Percentiles rank a stretch among this genome's conserved stretches.
Conservation (phyloP, 202 grass and related monocot genomes). For the Elaeis oleifera region DNA sequence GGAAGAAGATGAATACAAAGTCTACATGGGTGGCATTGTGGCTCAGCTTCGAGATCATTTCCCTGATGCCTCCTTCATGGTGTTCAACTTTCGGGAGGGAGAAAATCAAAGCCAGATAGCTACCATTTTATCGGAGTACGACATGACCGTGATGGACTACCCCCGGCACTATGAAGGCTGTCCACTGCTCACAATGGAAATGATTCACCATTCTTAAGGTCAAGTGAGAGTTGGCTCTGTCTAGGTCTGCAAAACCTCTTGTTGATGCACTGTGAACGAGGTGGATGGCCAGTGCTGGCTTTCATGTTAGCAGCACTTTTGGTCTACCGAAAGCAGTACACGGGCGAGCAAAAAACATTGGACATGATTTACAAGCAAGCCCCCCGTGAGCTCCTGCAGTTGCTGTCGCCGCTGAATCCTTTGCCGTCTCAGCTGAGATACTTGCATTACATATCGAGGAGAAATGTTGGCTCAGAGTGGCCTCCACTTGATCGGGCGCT, state of each 20-base stretch:
- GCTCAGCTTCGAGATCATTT: conserved; percentile 71
- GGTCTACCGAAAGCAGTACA: conserved; percentile 82
- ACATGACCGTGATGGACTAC: conserved; percentile 96
- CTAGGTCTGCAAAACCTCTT: conserved; percentile 77
- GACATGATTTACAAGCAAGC: conserved; percentile 99
- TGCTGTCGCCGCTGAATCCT: conserved; percentile 74
- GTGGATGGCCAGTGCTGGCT: conserved; percentile 85
- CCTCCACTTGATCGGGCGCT: conserved; percentile 77
- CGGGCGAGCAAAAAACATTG: conserved; percentile 72
- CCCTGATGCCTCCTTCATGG: conserved; percentile 88
- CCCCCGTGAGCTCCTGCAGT: conserved; percentile 66
- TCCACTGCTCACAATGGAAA: conserved; percentile 79
- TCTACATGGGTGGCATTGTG: conserved; percentile 74
- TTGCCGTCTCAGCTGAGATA: conserved; percentile 94
- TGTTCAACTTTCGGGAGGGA: conserved; percentile 90
- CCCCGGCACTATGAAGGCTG: conserved; percentile 88
- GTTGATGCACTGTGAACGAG: conserved; percentile 86
- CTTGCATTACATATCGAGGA: conserved; percentile 83
- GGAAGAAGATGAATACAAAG: conserved; percentile 56
- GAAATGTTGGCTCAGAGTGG: conserved; percentile 78
- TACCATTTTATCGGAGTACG: conserved; percentile 52
- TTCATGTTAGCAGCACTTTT: conserved; percentile 89
- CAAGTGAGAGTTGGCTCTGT: conserved; percentile 90
- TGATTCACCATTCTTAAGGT: conserved; percentile 87
- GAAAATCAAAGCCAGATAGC: conserved; percentile 60